A percentile compares a stretch with the other conserved stretches of the same genome.
Evolutionary conservation across 2,329 filamentous ascomycete species (phyloP).

Genomic region (Talaromyces sp.): DNA sequence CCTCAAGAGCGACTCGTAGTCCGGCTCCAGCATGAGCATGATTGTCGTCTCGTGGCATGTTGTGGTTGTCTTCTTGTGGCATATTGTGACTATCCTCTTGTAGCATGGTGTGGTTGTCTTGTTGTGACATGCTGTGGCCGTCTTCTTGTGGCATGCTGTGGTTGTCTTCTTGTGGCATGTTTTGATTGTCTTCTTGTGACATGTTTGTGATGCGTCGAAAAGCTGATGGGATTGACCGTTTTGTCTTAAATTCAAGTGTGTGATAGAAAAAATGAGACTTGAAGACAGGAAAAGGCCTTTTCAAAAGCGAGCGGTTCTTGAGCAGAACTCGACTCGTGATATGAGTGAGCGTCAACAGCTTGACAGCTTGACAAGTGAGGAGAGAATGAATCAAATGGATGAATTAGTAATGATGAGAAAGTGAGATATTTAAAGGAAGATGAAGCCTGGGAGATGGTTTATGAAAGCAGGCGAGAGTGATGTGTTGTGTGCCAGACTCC

Average conservation of each 20-base stretch:
- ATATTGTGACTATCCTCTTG: background rate
- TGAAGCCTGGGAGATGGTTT: background rate
- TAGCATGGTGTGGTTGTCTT: background rate
- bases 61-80: background rate
- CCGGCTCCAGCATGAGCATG: background rate
- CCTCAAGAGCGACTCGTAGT: constrained; percentile 75
- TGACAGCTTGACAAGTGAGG: background rate
- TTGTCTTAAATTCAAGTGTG: background rate
- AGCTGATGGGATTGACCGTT: background rate
- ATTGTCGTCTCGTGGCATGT: background rate
- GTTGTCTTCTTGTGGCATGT: background rate
- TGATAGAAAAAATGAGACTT: background rate
- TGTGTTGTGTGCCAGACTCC: background rate
- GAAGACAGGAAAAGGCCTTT: background rate
- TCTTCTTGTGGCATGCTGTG: background rate
- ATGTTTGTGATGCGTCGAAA: background rate
- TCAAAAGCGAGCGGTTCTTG: background rate
- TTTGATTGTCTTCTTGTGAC: background rate
- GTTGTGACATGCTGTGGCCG: background rate
- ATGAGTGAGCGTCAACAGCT: background rate
- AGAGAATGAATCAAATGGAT: background rate
- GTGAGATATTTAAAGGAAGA: background rate
- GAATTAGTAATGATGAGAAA: background rate
- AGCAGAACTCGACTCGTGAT: background rate
- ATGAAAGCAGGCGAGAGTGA: background rate